A percentile compares a stretch with the other conserved stretches of the same genome.
These are phyloP conservation scores for Hsuehochloa calcarea DNA, from an alignment of 176 grass and related monocot genomes.

Conservation along the genomic window DNA sequence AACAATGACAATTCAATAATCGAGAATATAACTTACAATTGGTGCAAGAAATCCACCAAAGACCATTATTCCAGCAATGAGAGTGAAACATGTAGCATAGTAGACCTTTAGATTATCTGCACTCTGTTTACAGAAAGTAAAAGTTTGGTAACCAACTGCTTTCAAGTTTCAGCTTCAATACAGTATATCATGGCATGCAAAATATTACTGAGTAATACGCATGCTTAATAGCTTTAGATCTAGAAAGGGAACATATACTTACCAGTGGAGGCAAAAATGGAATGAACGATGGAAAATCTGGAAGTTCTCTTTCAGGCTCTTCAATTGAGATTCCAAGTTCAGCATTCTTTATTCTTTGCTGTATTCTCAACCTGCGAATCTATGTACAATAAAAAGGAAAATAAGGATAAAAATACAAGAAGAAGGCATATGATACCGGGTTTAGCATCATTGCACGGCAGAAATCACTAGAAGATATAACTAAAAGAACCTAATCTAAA, in stretches of 20 bases:
- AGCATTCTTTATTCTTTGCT: constrained; percentile 95
- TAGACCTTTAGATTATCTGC: constrained; percentile 95
- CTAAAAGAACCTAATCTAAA: background rate
- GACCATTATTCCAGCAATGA: constrained; percentile 87
- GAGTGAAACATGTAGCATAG: constrained; percentile 83
- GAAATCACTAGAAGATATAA: background rate
- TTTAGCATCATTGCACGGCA: background rate
- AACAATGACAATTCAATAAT: constrained; percentile 25
- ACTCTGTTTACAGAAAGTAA: constrained; percentile 62
- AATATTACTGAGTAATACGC: background rate
- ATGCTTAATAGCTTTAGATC: background rate
- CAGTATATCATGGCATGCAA: background rate
- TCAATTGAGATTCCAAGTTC: constrained; percentile 89
- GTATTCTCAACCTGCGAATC: constrained; percentile 98
- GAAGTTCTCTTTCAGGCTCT: constrained; percentile 73
- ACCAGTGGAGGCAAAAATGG: constrained; percentile 96
- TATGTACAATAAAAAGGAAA: constrained; percentile 12
- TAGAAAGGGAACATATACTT: background rate
- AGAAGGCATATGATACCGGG: background rate
- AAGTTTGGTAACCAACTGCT: constrained; percentile 20
- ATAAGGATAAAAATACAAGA: background rate
- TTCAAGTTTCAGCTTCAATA: constrained; percentile 5
- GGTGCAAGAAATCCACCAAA: constrained; percentile 97
- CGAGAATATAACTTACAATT: constrained; percentile 68
- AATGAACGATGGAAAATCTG: constrained; percentile 99